Conservation (phyloP, 2,329 filamentous ascomycete genomes). For the Aspergillus versicolor region DNA sequence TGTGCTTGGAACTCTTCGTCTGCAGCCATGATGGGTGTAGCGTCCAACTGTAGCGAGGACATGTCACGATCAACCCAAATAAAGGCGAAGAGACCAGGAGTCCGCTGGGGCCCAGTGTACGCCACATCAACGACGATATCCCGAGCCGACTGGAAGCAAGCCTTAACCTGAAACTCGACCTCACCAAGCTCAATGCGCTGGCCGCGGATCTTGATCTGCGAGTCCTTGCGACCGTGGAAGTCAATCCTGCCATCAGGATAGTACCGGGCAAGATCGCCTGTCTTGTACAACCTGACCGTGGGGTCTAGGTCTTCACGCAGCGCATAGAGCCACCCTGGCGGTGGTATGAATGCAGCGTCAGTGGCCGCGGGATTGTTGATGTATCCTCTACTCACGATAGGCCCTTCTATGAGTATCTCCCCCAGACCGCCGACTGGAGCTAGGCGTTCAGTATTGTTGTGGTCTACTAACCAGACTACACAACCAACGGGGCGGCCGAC, state of each 20-base stretch:
- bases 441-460: background rate
- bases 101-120: too few relatives aligned
- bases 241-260: background rate
- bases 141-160: background rate
- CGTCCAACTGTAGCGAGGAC: too few relatives aligned
- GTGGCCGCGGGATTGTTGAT: constrained; percentile 22
- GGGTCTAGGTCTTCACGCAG: background rate
- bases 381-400: constrained; percentile 34
- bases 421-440: constrained; percentile 16
- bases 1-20: too few relatives aligned
- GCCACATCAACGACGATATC: background rate
- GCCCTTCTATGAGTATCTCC: constrained; percentile 10
- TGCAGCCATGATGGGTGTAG: too few relatives aligned
- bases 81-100: too few relatives aligned
- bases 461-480: constrained; percentile 4
- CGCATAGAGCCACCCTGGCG: background rate
- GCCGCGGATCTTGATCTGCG: background rate
- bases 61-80: too few relatives aligned
- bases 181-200: background rate
- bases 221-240: background rate
- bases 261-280: background rate
- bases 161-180: background rate
- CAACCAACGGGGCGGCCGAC: background rate
- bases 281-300: background rate
- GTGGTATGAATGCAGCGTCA: background rate